These are phyloP conservation scores for Prunus armeniaca DNA, from an alignment of 306 rosid genomes.

Conservation along the genomic window DNA sequence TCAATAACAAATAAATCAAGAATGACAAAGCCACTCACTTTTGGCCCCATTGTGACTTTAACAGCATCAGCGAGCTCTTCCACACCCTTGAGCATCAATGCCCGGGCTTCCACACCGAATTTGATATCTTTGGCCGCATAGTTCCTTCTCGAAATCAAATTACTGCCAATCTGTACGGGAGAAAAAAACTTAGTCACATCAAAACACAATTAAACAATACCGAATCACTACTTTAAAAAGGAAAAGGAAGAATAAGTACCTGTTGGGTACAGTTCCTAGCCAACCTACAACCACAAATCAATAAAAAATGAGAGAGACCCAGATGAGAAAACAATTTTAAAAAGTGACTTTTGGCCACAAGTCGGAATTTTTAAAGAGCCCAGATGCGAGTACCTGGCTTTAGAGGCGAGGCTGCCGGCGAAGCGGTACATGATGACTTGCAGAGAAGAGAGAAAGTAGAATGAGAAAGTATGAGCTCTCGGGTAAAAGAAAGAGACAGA, in stretches of 20 bases:
- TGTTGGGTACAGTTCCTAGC: slow-evolving; percentile 19
- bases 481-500: neutral
- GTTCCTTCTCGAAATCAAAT: slow-evolving; percentile 38
- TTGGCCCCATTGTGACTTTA: slow-evolving; percentile 52
- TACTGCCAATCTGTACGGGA: slow-evolving; percentile 30
- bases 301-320: slow-evolving; percentile 4
- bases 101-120: slow-evolving; percentile 52
- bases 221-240: neutral
- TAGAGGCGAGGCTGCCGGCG: slow-evolving; percentile 42
- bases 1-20: neutral
- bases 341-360: neutral
- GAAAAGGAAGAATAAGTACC: slow-evolving; percentile 12
- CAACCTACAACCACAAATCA: slow-evolving; percentile 18
- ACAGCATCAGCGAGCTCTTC: slow-evolving; percentile 58
- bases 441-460: neutral
- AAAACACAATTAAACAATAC: neutral
- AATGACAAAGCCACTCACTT: slow-evolving; percentile 24
- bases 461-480: neutral
- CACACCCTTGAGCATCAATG: slow-evolving; percentile 51
- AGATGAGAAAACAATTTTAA: slow-evolving; percentile 6
- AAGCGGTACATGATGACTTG: slow-evolving; percentile 42
- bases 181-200: neutral
- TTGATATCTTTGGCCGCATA: slow-evolving; percentile 53
- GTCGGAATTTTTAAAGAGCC: neutral
- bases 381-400: slow-evolving; percentile 34